Percentiles rank a stretch among this genome's conserved stretches.
Conservation (phyloP, 116 monocot genomes). For the Trichopus zeylanicus region DNA sequence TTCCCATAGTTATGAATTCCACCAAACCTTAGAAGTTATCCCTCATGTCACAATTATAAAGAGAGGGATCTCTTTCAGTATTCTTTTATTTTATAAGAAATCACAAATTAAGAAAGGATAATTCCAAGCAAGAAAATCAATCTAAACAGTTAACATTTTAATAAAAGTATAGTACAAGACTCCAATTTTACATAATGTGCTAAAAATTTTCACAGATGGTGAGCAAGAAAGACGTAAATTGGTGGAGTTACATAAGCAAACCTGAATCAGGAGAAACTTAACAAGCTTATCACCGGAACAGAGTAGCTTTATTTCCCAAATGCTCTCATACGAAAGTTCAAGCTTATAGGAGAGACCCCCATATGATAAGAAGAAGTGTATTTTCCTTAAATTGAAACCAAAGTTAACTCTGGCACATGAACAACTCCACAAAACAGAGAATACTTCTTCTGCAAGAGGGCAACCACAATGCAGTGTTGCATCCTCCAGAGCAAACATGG, state of each 20-base stretch:
- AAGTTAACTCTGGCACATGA: conserved; percentile 39
- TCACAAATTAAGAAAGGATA: too few species aligned
- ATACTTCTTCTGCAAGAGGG: conserved; percentile 20
- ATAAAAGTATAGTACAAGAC: too few species aligned
- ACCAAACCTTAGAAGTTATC: too few species aligned
- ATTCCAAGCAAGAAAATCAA: too few species aligned
- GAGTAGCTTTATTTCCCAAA: conserved; percentile 77
- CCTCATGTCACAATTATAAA: too few species aligned
- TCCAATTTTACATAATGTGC: too few species aligned
- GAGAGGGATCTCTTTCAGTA: too few species aligned
- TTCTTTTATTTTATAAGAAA: too few species aligned
- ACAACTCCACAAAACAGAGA: conserved; percentile 45
- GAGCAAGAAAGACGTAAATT: neutral
- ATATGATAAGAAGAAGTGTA: conserved; percentile 33
- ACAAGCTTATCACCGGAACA: conserved; percentile 12
- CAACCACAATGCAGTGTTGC: conserved; percentile 53
- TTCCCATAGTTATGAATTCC: too few species aligned
- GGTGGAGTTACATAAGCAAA: conserved; percentile 10
- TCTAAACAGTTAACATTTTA: too few species aligned
- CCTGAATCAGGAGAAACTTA: conserved; percentile 65
- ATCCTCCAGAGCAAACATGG: conserved; percentile 26
- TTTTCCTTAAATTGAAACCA: conserved; percentile 58
- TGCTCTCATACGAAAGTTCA: conserved; percentile 72
- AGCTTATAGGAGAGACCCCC: conserved; percentile 40
- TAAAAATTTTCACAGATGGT: neutral